Evolutionary conservation across 2,329 filamentous ascomycete genomes (phyloP), one percentile per base, ranked within the genome.

Genomic region (Esteya vermicola): DNA sequence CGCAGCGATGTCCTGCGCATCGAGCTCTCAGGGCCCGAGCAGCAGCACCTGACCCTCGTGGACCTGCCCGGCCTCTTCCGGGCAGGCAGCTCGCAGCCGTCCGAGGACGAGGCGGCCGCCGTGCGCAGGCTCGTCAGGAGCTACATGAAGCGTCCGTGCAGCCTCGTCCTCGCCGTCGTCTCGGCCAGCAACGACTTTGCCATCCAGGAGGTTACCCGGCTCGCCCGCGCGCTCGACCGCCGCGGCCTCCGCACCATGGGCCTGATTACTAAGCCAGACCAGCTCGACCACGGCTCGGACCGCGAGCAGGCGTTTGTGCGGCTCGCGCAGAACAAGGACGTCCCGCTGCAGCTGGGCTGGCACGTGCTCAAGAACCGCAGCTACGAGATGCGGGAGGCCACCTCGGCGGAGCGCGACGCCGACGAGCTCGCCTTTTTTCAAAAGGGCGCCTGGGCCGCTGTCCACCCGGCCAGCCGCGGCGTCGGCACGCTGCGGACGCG

Each of bases 111-210:
- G 36, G 60, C 64, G 1, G 52, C 61, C 3, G 44, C 65, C 2
- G 66, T 78, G 7, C 45, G 55, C 6, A 50, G 62, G 0, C 56
- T 78, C 10, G 67, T 75, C 1, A 48, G 62, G 2, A 52, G 52
- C 0, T 82, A 82, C 51, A 75, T 82, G 60, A 52, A 54, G 18
- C 62, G 69, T 8, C 54, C 58, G 1, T 57, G 72, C 6, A 78
- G 65, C 47, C 74, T 81, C 41, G 73, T 78, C 2, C 58, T 80
- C 1, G 68, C 72, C 2, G 67, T 77, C 0, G 60, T 78, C 0
- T 69, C 65, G 0, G 71, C 71, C 1, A 69, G 67, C 38, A 65
- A 64, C 28, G 70, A 81, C 38, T 66, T 67, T 46, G 69, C 70
- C 6, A 69, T 75, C 25, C 77, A 83, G 48, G 58, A 64, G 9